A percentile compares a stretch with the other conserved stretches of the same genome.
Evolutionary conservation across 1,139 yeast genomes (phyloP).

Genomic region (Magnusiomyces suaveolens): DNA sequence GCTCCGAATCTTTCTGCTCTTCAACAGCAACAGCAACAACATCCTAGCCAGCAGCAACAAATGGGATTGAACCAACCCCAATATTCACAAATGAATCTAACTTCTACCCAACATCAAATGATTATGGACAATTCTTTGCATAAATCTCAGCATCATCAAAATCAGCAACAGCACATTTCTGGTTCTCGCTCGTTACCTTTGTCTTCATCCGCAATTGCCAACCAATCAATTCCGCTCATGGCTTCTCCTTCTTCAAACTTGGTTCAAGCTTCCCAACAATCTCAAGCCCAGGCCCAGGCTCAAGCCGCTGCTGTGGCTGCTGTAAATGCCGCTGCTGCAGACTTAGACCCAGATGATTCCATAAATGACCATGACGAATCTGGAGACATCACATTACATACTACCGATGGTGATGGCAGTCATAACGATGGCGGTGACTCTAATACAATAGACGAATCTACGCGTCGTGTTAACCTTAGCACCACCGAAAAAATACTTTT

Average conservation of each 20-base stretch:
- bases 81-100: background rate
- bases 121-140: background rate
- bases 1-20: background rate
- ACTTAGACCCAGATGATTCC: background rate
- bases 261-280: background rate
- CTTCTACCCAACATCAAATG: constrained; percentile 1
- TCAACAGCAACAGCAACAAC: constrained; percentile 24
- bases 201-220: background rate
- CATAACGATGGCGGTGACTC: background rate
- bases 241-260: background rate
- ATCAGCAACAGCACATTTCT: background rate
- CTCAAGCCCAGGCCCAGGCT: background rate
- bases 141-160: no score
- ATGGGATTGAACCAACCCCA: background rate
- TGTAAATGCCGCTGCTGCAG: background rate
- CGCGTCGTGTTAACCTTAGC: constrained; percentile 5
- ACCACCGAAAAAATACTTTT: constrained; percentile 1
- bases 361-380: constrained; percentile 2
- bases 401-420: background rate
- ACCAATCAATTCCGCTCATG: constrained; percentile 2
- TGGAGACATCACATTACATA: background rate
- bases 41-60: constrained; percentile 13
- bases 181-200: background rate
- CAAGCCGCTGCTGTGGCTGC: constrained; percentile 3
- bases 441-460: background rate